These are phyloP conservation scores for Poronia punctata DNA, from an alignment of 495 filamentous ascomycete species.

Conservation along the genomic window DNA sequence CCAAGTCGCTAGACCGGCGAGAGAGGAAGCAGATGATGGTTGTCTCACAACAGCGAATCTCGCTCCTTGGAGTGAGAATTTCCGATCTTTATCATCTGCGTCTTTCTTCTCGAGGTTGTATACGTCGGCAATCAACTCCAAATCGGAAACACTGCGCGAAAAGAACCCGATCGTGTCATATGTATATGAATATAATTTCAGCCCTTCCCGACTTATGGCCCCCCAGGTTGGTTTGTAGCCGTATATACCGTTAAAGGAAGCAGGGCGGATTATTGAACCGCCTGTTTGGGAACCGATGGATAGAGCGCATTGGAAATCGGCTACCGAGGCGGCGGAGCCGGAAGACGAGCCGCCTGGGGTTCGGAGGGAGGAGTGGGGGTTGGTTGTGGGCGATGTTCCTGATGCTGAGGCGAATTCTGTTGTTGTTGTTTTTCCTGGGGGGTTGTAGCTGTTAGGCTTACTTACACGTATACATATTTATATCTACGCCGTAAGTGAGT, in stretches of 20 bases:
- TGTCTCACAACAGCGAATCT: constrained; percentile 44
- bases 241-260: constrained; percentile 48
- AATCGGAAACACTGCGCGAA: constrained; percentile 41
- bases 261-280: constrained; percentile 45
- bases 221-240: constrained; percentile 53
- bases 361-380: constrained; percentile 39
- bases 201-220: constrained; percentile 46
- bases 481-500: not conserved
- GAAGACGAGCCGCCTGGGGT: constrained; percentile 50
- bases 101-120: constrained; percentile 44
- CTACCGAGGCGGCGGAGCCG: constrained; percentile 47
- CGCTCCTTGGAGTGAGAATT: constrained; percentile 31
- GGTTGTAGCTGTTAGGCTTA: not conserved
- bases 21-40: constrained; percentile 41
- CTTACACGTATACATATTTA: not conserved
- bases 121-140: constrained; percentile 41
- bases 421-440: constrained; percentile 37
- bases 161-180: constrained; percentile 50
- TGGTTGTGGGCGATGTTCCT: constrained; percentile 30
- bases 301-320: constrained; percentile 43
- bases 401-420: constrained; percentile 44
- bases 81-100: constrained; percentile 2
- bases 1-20: constrained; percentile 39
- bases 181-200: constrained; percentile 38
- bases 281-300: constrained; percentile 46